Conservation (phyloP, 768 basidiomycete species). For the Sporobolomyces phaffii region DNA sequence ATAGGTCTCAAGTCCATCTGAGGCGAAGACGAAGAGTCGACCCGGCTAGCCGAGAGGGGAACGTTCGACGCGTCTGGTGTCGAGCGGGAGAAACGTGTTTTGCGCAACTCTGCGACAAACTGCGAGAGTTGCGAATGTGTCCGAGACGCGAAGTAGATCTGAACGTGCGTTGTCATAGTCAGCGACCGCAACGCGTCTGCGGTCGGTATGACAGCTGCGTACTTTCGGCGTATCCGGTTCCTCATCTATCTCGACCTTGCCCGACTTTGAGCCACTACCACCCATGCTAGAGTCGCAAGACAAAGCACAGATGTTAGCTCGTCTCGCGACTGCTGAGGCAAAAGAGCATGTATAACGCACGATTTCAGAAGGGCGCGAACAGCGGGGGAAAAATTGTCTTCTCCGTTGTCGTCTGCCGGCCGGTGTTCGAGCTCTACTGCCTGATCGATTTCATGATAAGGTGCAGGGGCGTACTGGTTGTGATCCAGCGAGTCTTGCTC, state of each 20-base stretch:
- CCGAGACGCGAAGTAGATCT: slow-evolving; percentile 85
- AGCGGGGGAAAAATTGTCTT: slow-evolving; percentile 65
- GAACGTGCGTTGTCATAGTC: neutral
- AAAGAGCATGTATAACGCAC: slow-evolving; percentile 50
- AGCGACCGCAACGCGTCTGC: no score
- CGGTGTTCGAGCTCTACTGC: neutral
- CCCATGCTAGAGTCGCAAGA: slow-evolving; percentile 33
- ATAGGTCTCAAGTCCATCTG: no score
- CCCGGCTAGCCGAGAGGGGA: neutral
- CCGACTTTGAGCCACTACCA: slow-evolving; percentile 23
- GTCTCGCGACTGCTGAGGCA: no score
- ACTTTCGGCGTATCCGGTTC: slow-evolving; percentile 43
- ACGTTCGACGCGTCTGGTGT: slow-evolving; percentile 15
- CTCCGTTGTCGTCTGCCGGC: slow-evolving; percentile 35
- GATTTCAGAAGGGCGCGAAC: slow-evolving; percentile 73
- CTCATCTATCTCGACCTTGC: slow-evolving; percentile 44
- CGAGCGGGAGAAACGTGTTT: slow-evolving; percentile 54
- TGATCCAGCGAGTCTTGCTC: slow-evolving; percentile 54
- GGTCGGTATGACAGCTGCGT: no score
- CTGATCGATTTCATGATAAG: slow-evolving; percentile 7
- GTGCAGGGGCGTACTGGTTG: slow-evolving; percentile 67
- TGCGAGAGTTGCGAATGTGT: slow-evolving; percentile 95
- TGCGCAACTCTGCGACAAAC: slow-evolving; percentile 73
- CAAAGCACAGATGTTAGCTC: neutral
- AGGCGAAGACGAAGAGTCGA: neutral